Conservation (phyloP, 1,284 basidiomycete species). For the Calocybe gambosa region DNA sequence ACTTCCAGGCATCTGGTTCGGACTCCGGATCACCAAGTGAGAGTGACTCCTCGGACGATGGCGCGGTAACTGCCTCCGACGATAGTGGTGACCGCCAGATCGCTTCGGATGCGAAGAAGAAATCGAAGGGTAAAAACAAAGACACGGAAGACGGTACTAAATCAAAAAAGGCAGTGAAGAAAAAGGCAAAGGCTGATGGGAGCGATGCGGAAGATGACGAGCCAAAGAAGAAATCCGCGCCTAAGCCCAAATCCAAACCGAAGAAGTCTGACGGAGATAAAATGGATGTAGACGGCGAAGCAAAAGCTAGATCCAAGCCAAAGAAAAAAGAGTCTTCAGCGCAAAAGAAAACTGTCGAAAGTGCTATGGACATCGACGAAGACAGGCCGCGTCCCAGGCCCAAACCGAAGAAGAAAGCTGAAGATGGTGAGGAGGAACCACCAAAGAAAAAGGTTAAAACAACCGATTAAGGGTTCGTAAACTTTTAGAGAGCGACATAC, state of each 20-base stretch:
- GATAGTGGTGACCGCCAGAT: constrained; percentile 67
- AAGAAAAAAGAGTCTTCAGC: constrained; percentile 19
- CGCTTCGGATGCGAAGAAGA: constrained; percentile 38
- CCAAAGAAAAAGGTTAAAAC: constrained; percentile 69
- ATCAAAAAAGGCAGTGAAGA: constrained; percentile 19
- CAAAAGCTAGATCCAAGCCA: constrained; percentile 20
- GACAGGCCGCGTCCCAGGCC: constrained; percentile 32
- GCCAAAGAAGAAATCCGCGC: constrained; percentile 26
- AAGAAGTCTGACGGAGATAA: constrained; percentile 31
- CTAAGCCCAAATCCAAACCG: constrained; percentile 31
- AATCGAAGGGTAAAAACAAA: constrained; percentile 29
- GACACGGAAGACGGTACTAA: constrained; percentile 27
- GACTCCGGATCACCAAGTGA: constrained; percentile 83
- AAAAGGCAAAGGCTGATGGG: constrained; percentile 33
- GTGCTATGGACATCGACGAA: constrained; percentile 25
- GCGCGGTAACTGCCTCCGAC: constrained; percentile 77
- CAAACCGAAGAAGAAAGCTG: constrained; percentile 36
- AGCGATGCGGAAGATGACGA: constrained; percentile 27
- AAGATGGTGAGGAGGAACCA: constrained; percentile 47
- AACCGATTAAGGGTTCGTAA: constrained; percentile 20
- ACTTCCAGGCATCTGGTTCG: constrained; percentile 82
- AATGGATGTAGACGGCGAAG: constrained; percentile 21
- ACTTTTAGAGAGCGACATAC: constrained; percentile 2
- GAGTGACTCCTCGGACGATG: constrained; percentile 64
- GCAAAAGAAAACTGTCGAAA: constrained; percentile 30